These are phyloP conservation scores for Hypoxylon sp. DNA, from an alignment of 2,329 filamentous ascomycete species.

Conservation along the genomic window DNA sequence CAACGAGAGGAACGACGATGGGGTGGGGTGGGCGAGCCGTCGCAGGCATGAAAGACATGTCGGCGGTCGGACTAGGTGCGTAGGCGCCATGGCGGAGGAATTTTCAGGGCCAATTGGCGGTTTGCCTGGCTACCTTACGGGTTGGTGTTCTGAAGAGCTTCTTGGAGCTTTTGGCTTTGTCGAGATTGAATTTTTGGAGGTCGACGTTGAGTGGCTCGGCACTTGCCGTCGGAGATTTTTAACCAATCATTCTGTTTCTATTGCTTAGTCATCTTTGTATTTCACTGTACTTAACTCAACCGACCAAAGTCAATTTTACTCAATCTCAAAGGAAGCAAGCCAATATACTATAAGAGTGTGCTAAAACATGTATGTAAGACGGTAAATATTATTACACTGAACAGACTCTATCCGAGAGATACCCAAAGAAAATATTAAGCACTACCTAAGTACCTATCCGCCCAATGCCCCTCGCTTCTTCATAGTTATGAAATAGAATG, in stretches of 20 bases:
- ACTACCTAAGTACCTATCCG: too few species aligned
- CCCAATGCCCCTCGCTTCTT: too few species aligned
- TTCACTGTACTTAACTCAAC: too few species aligned
- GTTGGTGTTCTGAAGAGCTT: constrained; percentile 17
- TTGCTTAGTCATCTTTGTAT: background rate
- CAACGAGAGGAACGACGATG: constrained; percentile 46
- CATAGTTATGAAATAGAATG: too few species aligned
- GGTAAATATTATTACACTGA: too few species aligned
- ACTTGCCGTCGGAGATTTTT: constrained; percentile 39
- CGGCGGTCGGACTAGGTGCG: constrained; percentile 47
- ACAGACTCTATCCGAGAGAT: too few species aligned
- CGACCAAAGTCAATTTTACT: background rate
- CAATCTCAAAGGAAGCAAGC: background rate
- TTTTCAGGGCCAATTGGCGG: constrained; percentile 18
- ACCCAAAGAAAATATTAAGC: too few species aligned
- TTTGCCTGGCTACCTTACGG: background rate
- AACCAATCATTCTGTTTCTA: constrained; percentile 21
- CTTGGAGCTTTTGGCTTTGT: constrained; percentile 29
- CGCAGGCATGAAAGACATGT: constrained; percentile 56
- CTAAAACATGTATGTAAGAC: too few species aligned
- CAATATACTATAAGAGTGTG: too few species aligned
- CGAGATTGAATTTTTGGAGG: constrained; percentile 35
- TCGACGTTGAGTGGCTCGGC: constrained; percentile 29
- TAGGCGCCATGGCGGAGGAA: constrained; percentile 45
- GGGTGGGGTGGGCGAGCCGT: constrained; percentile 48